Conservation (phyloP, 2,329 filamentous ascomycete genomes). For the Bretziella fagacearum region DNA sequence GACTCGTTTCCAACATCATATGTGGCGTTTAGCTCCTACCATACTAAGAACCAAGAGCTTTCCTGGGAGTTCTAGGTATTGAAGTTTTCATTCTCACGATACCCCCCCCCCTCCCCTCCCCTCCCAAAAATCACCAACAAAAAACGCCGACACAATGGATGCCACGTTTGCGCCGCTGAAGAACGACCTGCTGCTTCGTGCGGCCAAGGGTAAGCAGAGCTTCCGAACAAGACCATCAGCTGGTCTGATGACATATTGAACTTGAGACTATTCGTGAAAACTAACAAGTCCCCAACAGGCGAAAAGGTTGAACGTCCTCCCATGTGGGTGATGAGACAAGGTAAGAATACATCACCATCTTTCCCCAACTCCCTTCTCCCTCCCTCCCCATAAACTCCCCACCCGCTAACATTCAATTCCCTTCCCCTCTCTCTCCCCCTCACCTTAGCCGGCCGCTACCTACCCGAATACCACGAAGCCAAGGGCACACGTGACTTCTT, state of each 20-base stretch:
- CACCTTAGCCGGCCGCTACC: constrained; percentile 68
- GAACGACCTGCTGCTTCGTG: constrained; percentile 82
- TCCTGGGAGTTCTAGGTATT: no score
- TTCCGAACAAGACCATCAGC: not conserved
- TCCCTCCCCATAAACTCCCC: not conserved
- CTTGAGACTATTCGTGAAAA: not conserved
- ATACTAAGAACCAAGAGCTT: not conserved
- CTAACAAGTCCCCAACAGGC: constrained; percentile 32
- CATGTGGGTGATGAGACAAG: constrained; percentile 99
- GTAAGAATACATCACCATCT: constrained; percentile 35
- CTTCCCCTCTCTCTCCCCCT: no score
- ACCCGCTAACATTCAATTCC: not conserved
- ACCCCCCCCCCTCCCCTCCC: not conserved
- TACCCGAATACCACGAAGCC: constrained; percentile 92
- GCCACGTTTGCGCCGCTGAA: constrained; percentile 57
- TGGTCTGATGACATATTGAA: not conserved
- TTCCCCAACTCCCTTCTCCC: no score
- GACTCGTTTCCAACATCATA: not conserved
- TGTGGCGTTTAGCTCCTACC: not conserved
- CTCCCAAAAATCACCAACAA: not conserved
- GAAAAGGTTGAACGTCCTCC: constrained; percentile 83
- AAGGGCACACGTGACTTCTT: constrained; percentile 91
- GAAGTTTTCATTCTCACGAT: not conserved
- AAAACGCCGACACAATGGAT: constrained; percentile 10
- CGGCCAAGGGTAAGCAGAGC: constrained; percentile 56